These are phyloP conservation scores for Sugiyamaella chiloensis DNA, from an alignment of 805 yeast genomes.

Conservation along the genomic window DNA sequence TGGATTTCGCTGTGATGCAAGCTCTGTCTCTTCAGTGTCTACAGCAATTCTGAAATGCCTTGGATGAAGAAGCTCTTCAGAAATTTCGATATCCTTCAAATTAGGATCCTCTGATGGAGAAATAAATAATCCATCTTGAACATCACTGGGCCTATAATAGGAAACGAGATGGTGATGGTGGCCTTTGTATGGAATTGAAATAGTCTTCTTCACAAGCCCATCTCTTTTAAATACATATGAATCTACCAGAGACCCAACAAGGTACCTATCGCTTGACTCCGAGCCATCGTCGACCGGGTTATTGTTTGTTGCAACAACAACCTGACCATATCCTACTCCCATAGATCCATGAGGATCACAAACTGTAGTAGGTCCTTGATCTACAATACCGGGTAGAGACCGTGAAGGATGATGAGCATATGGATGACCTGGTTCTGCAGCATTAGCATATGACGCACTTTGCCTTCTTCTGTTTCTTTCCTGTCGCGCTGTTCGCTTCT, in stretches of 20 bases:
- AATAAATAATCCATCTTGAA: constrained; percentile 50
- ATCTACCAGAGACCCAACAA: constrained; percentile 56
- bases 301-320: not conserved
- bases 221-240: constrained; percentile 63
- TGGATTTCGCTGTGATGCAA: not conserved
- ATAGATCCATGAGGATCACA: not conserved
- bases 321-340: not conserved
- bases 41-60: constrained; percentile 36
- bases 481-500: constrained; percentile 32
- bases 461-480: constrained; percentile 10
- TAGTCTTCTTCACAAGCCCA: constrained; percentile 81
- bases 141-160: constrained; percentile 76
- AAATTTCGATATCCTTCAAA: constrained; percentile 46
- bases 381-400: no score
- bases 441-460: not conserved
- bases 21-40: constrained; percentile 19
- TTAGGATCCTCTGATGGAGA: constrained; percentile 55
- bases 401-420: not conserved
- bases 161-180: constrained; percentile 60
- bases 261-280: constrained; percentile 34
- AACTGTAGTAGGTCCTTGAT: not conserved
- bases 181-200: constrained; percentile 56
- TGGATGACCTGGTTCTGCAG: not conserved
- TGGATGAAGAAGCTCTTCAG: constrained; percentile 34
- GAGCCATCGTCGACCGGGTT: constrained; percentile 1